Evolutionary conservation across 768 basidiomycete genomes (phyloP), one percentile per base, ranked within the genome.

Genomic region (Hysterangium stoloniferum): DNA sequence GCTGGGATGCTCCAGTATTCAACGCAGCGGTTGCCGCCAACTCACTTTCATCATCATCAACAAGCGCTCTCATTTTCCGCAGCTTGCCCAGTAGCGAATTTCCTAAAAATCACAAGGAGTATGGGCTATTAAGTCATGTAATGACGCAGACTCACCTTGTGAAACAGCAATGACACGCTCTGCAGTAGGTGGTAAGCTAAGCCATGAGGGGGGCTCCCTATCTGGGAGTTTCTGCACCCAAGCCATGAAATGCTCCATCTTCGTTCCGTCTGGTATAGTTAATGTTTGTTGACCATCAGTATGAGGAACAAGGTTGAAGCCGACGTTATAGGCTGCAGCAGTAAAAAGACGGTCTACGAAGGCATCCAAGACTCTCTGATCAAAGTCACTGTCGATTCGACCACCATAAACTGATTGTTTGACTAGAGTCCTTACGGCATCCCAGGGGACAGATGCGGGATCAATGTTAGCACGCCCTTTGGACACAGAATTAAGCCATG

Each of bases 391-490:
- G 70, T 97, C 94, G 45, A 96, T 74, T 51, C 94, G 73, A 12
- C 95, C 93, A 53, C 93, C 91, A 59, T 99, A 99, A 19, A 99
- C 87, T 6, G 92, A 92, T 62, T 97, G 89, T 61, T 95, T 97
- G 70, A 99, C 78, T 46, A 98, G 75, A 0, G 86, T 86, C 32
- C 92, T 78, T n/a, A 99, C 69, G 11, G 96, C 95, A 57, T 86
- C 82, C 94, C 96, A 98, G 4, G 96, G 96, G 44, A 99, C 93
- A 8, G 76, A 73, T 0, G 79, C 84, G 1, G 96, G 96, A 62
- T 97, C 87, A 50, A 99, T 79, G 62, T 98, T 98, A 4, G 93
- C 77, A 48, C 85, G 77, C 19, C 94, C 95, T 63, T 90, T 87
- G 4, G 94, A 84, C 44, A 86, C 74, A 0, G 76, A 63, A 45